Evolutionary conservation across 805 yeast species (phyloP).

Genomic region (Kodamaea kaohsiungensis): DNA sequence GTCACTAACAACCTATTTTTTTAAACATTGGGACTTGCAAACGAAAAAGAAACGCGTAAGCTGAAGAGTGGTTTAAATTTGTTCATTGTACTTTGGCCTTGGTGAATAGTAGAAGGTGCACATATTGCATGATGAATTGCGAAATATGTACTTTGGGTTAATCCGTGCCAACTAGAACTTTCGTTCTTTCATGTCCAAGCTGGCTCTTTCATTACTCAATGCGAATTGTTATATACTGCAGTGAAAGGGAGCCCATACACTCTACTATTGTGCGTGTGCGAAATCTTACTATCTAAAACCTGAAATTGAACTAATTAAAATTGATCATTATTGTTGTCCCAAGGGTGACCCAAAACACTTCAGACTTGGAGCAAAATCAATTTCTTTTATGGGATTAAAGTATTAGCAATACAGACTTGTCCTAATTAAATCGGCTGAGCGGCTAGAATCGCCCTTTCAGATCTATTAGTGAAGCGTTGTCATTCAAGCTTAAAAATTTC

Average conservation of each 20-base stretch:
- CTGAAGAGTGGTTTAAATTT: background rate
- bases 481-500: background rate
- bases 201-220: too few species aligned
- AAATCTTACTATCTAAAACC: background rate
- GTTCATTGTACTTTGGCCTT: background rate
- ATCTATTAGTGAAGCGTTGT: background rate
- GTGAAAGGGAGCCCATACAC: too few species aligned
- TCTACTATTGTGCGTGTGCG: background rate
- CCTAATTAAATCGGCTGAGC: background rate
- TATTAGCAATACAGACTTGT: background rate
- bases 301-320: background rate
- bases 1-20: conserved; percentile 4
- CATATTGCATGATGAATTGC: background rate
- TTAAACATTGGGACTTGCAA: conserved; percentile 1
- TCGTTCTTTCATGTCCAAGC: background rate
- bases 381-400: background rate
- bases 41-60: conserved; percentile 1
- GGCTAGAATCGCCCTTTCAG: background rate
- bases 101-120: background rate
- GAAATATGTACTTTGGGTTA: background rate
- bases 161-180: background rate
- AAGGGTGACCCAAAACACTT: background rate
- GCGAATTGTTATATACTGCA: too few species aligned
- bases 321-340: background rate
- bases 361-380: background rate